Percentiles rank a stretch among this genome's conserved stretches.
Evolutionary conservation across 768 basidiomycete genomes (phyloP).

Genomic region (Ephemerocybe angulata): DNA sequence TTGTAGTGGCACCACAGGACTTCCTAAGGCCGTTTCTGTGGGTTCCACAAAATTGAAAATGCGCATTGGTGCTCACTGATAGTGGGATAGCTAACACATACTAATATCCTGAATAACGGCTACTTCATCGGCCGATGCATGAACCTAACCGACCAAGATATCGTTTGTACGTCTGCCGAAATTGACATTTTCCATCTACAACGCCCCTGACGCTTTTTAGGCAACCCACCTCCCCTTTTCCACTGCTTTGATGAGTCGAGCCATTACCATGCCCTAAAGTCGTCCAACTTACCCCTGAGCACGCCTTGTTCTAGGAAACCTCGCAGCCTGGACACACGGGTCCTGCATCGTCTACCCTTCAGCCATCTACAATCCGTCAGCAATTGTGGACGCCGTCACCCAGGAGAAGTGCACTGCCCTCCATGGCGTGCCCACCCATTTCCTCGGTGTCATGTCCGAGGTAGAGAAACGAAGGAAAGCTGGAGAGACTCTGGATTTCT

Average conservation of each 20-base stretch:
- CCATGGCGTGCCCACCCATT: slow-evolving; percentile 86
- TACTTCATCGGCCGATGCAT: slow-evolving; percentile 69
- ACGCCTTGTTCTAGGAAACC: slow-evolving; percentile 80
- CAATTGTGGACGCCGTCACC: slow-evolving; percentile 68
- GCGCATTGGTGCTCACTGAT: not conserved
- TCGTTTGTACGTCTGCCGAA: slow-evolving; percentile 49
- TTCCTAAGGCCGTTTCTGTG: slow-evolving; percentile 82
- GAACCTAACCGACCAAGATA: slow-evolving; percentile 59
- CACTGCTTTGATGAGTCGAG: slow-evolving; percentile 83
- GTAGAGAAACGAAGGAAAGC: slow-evolving; percentile 49
- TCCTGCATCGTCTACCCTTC: slow-evolving; percentile 75
- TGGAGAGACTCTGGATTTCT: slow-evolving; percentile 47
- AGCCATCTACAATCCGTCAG: slow-evolving; percentile 54
- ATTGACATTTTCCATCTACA: not conserved
- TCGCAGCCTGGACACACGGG: slow-evolving; percentile 74
- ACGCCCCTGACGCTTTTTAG: slow-evolving; percentile 30
- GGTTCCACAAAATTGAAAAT: slow-evolving; percentile 22
- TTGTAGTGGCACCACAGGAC: slow-evolving; percentile 72
- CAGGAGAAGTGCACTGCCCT: slow-evolving; percentile 72
- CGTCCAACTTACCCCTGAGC: slow-evolving; percentile 15
- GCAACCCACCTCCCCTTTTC: slow-evolving; percentile 81
- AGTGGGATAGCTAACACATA: slow-evolving; percentile 62
- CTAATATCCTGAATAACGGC: slow-evolving; percentile 75
- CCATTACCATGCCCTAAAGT: not conserved
- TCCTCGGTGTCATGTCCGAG: slow-evolving; percentile 69